These are phyloP conservation scores for Stereocaulon alpinum DNA, from an alignment of 495 filamentous ascomycete species.

Conservation along the genomic window DNA sequence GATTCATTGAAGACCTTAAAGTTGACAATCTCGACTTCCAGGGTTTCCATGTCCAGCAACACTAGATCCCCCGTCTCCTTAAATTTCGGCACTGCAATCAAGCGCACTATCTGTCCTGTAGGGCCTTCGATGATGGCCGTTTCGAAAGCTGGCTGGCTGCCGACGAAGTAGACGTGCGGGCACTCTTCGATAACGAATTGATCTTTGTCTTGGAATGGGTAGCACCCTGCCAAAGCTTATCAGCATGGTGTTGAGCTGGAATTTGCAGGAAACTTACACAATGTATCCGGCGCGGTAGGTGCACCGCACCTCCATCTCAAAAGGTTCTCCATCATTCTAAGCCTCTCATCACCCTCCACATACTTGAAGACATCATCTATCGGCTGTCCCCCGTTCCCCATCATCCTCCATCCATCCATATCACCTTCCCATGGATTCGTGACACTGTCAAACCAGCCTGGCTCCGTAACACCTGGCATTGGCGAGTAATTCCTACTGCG, in stretches of 20 bases:
- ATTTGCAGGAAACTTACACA: conserved; percentile 53
- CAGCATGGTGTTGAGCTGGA: not conserved
- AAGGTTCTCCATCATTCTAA: conserved; percentile 86
- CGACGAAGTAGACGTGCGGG: conserved; percentile 84
- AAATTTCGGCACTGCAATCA: conserved; percentile 76
- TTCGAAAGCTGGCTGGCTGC: conserved; percentile 76
- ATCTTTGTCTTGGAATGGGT: conserved; percentile 87
- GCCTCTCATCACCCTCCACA: conserved; percentile 54
- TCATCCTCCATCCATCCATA: conserved; percentile 73
- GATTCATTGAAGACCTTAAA: conserved; percentile 47
- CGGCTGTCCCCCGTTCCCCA: conserved; percentile 83
- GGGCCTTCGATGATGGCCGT: conserved; percentile 59
- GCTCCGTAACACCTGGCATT: conserved; percentile 38
- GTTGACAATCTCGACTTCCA: conserved; percentile 62
- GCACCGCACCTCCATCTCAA: conserved; percentile 82
- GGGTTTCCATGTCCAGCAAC: conserved; percentile 72
- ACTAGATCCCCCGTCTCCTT: conserved; percentile 71
- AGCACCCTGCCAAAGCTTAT: conserved; percentile 55
- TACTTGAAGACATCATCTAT: conserved; percentile 92
- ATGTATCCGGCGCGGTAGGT: conserved; percentile 92
- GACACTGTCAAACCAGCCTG: conserved; percentile 75
- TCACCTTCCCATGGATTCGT: conserved; percentile 92
- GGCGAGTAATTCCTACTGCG: conserved; percentile 56
- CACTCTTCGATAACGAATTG: conserved; percentile 75
- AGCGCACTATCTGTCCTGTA: conserved; percentile 54